These are phyloP conservation scores for Pleurotus giganteus DNA, from an alignment of 768 basidiomycete genomes.

Conservation along the genomic window DNA sequence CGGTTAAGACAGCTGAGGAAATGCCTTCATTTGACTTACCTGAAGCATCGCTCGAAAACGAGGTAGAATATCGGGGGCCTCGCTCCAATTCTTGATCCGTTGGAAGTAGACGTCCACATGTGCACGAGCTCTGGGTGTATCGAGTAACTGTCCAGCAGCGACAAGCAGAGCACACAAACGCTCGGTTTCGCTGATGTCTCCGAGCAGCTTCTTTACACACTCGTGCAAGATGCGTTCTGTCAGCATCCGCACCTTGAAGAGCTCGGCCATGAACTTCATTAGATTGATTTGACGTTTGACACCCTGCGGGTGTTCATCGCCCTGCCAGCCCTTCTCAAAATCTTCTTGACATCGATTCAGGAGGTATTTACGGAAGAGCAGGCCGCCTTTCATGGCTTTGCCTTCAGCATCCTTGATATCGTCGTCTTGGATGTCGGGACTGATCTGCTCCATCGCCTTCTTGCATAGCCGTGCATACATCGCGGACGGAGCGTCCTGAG, in stretches of 20 bases:
- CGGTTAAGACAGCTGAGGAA: no score
- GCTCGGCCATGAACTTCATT: slow-evolving; percentile 96
- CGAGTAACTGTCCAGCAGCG: slow-evolving; percentile 84
- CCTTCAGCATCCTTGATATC: slow-evolving; percentile 79
- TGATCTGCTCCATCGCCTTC: slow-evolving; percentile 95
- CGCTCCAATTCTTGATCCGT: slow-evolving; percentile 80
- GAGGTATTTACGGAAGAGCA: slow-evolving; percentile 95
- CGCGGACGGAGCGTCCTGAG: slow-evolving; percentile 93
- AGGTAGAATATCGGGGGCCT: slow-evolving; percentile 71
- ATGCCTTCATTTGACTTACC: slow-evolving; percentile 43
- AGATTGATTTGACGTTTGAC: slow-evolving; percentile 97
- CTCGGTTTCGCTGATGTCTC: slow-evolving; percentile 95
- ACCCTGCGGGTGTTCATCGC: slow-evolving; percentile 95
- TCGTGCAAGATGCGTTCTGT: slow-evolving; percentile 98
- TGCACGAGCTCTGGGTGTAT: slow-evolving; percentile 74
- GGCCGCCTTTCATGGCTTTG: slow-evolving; percentile 88
- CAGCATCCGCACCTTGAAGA: slow-evolving; percentile 99
- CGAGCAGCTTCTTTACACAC: slow-evolving; percentile 93
- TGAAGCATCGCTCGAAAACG: slow-evolving; percentile 96
- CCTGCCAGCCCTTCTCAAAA: slow-evolving; percentile 94
- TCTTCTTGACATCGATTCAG: slow-evolving; percentile 97
- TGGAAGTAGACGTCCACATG: slow-evolving; percentile 94
- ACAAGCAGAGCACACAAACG: slow-evolving; percentile 89
- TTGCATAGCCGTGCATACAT: slow-evolving; percentile 97
- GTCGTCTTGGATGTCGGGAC: slow-evolving; percentile 83